Conservation (phyloP, 2,329 filamentous ascomycete genomes). For the Drechmeria coniospora region DNA sequence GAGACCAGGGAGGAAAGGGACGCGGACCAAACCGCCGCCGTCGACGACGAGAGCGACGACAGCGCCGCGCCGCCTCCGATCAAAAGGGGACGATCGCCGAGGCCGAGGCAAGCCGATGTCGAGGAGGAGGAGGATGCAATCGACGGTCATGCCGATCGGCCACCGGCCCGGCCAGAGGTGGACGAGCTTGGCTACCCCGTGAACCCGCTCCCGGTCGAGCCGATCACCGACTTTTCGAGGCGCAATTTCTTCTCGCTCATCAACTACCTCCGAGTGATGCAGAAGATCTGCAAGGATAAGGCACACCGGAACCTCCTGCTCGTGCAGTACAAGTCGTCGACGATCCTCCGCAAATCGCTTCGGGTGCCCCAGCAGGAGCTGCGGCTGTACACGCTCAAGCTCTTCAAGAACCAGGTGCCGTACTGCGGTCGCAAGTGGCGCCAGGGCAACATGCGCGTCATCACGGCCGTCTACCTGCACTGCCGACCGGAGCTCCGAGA, state of each 20-base stretch:
- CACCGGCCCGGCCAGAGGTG: conserved; percentile 40
- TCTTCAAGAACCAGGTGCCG: conserved; percentile 97
- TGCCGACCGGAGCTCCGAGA: conserved; percentile 85
- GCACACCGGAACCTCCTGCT: conserved; percentile 87
- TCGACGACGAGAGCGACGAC: conserved; percentile 44
- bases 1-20: conserved; percentile 17
- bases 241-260: conserved; percentile 92
- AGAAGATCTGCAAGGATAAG: conserved; percentile 94
- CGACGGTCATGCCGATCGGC: conserved; percentile 18
- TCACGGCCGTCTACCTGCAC: conserved; percentile 90
- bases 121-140: conserved; percentile 10
- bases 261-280: conserved; percentile 89
- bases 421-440: conserved; percentile 98
- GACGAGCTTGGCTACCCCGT: conserved; percentile 80
- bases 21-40: conserved; percentile 11
- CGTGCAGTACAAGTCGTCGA: conserved; percentile 88
- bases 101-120: conserved; percentile 11
- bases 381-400: conserved; percentile 85
- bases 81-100: conserved; percentile 36
- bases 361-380: conserved; percentile 80
- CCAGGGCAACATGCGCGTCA: conserved; percentile 95
- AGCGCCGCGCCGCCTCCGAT: conserved; percentile 81
- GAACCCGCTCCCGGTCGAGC: conserved; percentile 51
- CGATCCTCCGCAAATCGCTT: conserved; percentile 79
- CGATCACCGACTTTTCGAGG: conserved; percentile 80